Percentiles rank a stretch among this genome's conserved stretches.
Evolutionary conservation across 2,329 filamentous ascomycete genomes (phyloP).

Genomic region (Cordyceps pruinosa): DNA sequence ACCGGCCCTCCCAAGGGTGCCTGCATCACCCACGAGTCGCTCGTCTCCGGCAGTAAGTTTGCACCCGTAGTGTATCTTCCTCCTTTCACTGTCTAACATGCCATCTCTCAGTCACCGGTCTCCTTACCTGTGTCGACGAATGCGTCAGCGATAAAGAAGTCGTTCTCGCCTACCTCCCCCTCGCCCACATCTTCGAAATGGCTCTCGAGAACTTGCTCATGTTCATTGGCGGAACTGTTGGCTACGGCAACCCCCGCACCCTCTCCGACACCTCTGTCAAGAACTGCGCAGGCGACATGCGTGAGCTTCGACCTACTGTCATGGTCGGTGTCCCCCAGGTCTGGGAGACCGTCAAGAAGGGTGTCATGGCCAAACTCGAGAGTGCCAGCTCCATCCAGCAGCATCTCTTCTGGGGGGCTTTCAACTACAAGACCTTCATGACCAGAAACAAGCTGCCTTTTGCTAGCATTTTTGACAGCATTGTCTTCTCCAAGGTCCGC

Average conservation of each 20-base stretch:
- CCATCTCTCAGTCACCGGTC: slow-evolving; percentile 57
- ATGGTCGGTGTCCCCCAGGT: slow-evolving; percentile 93
- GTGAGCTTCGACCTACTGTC: slow-evolving; percentile 81
- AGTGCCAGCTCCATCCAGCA: slow-evolving; percentile 60
- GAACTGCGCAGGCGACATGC: slow-evolving; percentile 90
- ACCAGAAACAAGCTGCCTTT: slow-evolving; percentile 55
- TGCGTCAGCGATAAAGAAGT: slow-evolving; percentile 71
- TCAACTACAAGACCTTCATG: slow-evolving; percentile 53
- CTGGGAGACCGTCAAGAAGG: slow-evolving; percentile 97
- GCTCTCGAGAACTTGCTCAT: slow-evolving; percentile 88
- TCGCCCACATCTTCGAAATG: slow-evolving; percentile 95
- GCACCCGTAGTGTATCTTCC: neutral
- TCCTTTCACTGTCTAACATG: neutral
- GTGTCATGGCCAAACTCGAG: slow-evolving; percentile 74
- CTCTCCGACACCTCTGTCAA: slow-evolving; percentile 78
- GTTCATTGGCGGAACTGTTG: slow-evolving; percentile 84
- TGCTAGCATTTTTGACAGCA: slow-evolving; percentile 62
- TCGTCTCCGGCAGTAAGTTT: slow-evolving; percentile 62
- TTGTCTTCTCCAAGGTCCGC: slow-evolving; percentile 90
- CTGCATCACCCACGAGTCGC: slow-evolving; percentile 70
- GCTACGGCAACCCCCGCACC: slow-evolving; percentile 86
- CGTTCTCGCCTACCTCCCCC: slow-evolving; percentile 83
- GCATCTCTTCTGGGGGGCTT: slow-evolving; percentile 69
- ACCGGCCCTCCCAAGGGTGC: slow-evolving; percentile 88
- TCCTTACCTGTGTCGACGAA: slow-evolving; percentile 69